Conservation (phyloP, 2,329 filamentous ascomycete genomes). For the Rhexocercosporidium sp. region DNA sequence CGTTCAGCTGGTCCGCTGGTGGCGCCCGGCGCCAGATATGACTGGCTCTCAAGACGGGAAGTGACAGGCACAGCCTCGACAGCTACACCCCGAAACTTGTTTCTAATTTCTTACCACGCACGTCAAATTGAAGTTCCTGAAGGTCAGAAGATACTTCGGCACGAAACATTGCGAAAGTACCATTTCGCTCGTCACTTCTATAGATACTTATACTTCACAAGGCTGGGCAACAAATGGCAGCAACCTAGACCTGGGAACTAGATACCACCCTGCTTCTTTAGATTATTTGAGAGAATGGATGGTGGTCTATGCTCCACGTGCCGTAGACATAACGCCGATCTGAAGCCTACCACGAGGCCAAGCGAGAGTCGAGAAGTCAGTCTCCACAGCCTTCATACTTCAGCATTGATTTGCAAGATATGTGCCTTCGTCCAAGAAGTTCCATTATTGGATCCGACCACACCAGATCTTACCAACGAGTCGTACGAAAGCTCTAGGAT, state of each 20-base stretch:
- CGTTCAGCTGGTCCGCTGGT: not conserved
- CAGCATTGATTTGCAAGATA: slow-evolving; percentile 8
- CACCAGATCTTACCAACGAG: not conserved
- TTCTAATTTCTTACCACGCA: too few species aligned
- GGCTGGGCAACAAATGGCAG: not conserved
- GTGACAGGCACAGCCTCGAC: not conserved
- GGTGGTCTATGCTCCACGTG: not conserved
- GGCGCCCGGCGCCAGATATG: not conserved
- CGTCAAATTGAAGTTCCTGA: too few species aligned
- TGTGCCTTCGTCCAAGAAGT: slow-evolving; percentile 12
- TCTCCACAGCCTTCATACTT: slow-evolving; percentile 4
- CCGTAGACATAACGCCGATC: not conserved
- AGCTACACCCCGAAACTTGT: too few species aligned
- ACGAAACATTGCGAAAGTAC: too few species aligned
- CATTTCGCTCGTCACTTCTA: too few species aligned
- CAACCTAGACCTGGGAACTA: not conserved
- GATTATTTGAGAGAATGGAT: not conserved
- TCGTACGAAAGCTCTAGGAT: slow-evolving; percentile 10
- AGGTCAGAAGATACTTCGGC: too few species aligned
- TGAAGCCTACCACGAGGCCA: not conserved
- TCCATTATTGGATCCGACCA: slow-evolving; percentile 7
- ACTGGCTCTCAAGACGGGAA: not conserved
- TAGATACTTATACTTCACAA: too few species aligned
- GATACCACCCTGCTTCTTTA: too few species aligned
- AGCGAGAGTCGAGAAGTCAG: slow-evolving; percentile 10